Conservation (phyloP, 2,329 filamentous ascomycete genomes). For the Epichloe coenophiala region DNA sequence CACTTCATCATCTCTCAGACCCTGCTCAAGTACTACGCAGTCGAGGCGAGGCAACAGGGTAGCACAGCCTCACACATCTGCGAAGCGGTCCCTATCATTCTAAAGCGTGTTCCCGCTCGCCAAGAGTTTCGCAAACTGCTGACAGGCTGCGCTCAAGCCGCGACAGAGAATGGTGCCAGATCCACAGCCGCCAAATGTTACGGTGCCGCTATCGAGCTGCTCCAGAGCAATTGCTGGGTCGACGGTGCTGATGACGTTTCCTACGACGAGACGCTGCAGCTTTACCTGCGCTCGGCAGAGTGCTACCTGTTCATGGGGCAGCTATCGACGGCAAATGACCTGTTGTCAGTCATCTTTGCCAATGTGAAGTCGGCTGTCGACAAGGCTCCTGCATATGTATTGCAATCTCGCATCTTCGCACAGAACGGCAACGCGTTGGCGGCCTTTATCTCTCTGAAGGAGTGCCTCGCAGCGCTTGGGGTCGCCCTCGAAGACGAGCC, state of each 20-base stretch:
- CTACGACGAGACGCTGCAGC: conserved; percentile 73
- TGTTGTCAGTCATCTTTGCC: conserved; percentile 57
- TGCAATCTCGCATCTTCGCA: conserved; percentile 67
- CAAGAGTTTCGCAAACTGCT: conserved; percentile 61
- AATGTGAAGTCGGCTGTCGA: conserved; percentile 61
- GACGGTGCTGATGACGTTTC: conserved; percentile 56
- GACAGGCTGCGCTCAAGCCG: conserved; percentile 63
- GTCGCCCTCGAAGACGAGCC: conserved; percentile 51
- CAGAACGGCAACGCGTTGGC: conserved; percentile 57
- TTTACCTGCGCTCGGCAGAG: conserved; percentile 69
- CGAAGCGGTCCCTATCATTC: conserved; percentile 63
- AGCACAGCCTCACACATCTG: conserved; percentile 72
- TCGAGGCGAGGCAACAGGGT: conserved; percentile 52
- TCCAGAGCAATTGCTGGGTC: conserved; percentile 70
- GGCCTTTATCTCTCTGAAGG: conserved; percentile 57
- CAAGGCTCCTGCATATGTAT: conserved; percentile 70
- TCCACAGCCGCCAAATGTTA: conserved; percentile 76
- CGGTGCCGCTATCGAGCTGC: conserved; percentile 58
- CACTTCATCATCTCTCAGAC: conserved; percentile 80
- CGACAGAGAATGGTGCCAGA: conserved; percentile 70
- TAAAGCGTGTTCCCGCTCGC: conserved; percentile 44
- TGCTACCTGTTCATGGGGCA: conserved; percentile 70
- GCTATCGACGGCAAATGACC: conserved; percentile 48
- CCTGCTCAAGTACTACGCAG: conserved; percentile 56
- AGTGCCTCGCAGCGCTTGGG: conserved; percentile 57